Base-by-base conservation (phyloP, 2,329 filamentous ascomycete genomes). In the Didymella sp. region DNA sequence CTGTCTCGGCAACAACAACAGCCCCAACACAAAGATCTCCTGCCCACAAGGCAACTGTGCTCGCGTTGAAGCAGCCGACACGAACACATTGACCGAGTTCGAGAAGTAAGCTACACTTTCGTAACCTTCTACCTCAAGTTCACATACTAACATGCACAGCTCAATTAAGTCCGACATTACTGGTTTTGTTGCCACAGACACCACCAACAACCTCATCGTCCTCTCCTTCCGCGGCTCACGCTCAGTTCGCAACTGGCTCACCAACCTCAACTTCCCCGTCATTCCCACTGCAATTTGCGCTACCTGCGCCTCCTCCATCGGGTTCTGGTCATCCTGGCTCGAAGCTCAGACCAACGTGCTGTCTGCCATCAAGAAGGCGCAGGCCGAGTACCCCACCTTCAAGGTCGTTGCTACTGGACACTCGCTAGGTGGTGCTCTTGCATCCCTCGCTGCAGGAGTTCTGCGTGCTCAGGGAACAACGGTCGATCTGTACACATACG, bases 351-450 rank as follows among this genome's bases (percentile, higher is more conserved):
- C 54, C 2, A 64, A 68, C 4, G 79, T 83, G 15, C 62, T 82
- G 6, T 61, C 67, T 1, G 80, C 79, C 50, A 69, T 89, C 21
- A 61, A 73, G 19, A 56, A 71, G 1, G 84, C 84, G 3, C 71
- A 69, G 37, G 66, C 69, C 1, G 71, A 78, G 25, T 75, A 85
- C 75, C 85, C 86, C 1, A 60, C 58, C 44, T 88, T 82, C 77
- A 72, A 72, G 42, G 69, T 89, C 69, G 71, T 88, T 17, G 73
- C 82, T n/a, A 86, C 87, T 0, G 89, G 89, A 31, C 88, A 91
- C 78, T 89, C 86, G 9, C 84, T 91, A 4, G 89, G 89, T 44
- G 89, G 80, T 24, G 87, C 87, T 6, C 78, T 91, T 2, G 86
- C 83, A 35, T 85, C 83, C 6, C 71, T 91, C 4, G 87, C 81